Evolutionary conservation across 805 yeast species (phyloP).

Genomic region (Yarrowia bubula): DNA sequence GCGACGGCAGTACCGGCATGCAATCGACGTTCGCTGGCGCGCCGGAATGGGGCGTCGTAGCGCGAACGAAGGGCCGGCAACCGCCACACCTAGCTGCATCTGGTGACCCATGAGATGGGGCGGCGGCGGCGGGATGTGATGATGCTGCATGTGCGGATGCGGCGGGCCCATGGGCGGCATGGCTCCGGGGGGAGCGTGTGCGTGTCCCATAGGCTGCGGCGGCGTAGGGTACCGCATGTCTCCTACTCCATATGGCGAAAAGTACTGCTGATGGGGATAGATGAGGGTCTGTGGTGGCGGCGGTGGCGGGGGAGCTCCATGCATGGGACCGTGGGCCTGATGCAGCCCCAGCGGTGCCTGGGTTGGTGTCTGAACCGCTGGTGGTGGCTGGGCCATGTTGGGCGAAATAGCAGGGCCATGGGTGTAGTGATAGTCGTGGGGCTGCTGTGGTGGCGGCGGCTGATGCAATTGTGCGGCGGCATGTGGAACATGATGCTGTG

Average conservation of each 20-base stretch:
- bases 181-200: neutral
- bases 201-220: constrained; percentile 9
- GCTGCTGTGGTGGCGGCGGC: neutral
- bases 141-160: constrained; percentile 11
- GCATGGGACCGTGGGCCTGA: constrained; percentile 1
- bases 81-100: constrained; percentile 3
- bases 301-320: neutral
- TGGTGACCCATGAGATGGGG: constrained; percentile 15
- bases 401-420: constrained; percentile 14
- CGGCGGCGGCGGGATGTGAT: constrained; percentile 6
- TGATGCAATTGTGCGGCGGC: constrained; percentile 6
- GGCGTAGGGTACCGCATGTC: constrained; percentile 23
- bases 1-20: constrained; percentile 39
- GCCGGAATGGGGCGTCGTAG: constrained; percentile 26
- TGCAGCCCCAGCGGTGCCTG: neutral
- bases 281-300: constrained; percentile 17
- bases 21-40: constrained; percentile 38
- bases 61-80: constrained; percentile 6
- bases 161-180: constrained; percentile 18
- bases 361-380: neutral
- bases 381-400: neutral
- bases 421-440: constrained; percentile 12
- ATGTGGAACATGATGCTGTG: constrained; percentile 1
- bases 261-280: constrained; percentile 19
- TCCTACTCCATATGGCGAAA: neutral